Percentiles rank a stretch among this genome's conserved stretches.
phyloP scores from a whole-genome alignment of 202 grass and related monocot genomes.

The Saccharum hybrid region DNA sequence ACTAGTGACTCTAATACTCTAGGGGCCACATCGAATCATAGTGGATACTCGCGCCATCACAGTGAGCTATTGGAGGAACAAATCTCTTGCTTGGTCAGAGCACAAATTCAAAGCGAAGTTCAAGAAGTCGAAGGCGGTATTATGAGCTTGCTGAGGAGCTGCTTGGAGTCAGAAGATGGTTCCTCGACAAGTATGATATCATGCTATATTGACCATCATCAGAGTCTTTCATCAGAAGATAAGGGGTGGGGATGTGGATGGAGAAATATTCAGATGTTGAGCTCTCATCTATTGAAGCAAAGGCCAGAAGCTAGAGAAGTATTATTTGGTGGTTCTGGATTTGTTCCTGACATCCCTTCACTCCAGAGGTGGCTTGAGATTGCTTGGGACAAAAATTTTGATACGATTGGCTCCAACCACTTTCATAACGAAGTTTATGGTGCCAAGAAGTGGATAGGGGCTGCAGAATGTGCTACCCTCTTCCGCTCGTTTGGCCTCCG shows the following conservation, averaged over 20 bases:
- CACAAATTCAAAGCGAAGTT: slow-evolving; percentile 59
- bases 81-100: slow-evolving; percentile 51
- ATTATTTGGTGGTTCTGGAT: slow-evolving; percentile 75
- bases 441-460: slow-evolving; percentile 78
- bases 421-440: slow-evolving; percentile 75
- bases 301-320: slow-evolving; percentile 60
- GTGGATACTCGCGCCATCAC: slow-evolving; percentile 20
- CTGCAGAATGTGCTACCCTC: slow-evolving; percentile 79
- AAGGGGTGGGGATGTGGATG: slow-evolving; percentile 94
- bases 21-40: slow-evolving; percentile 59
- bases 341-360: slow-evolving; percentile 87
- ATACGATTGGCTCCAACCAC: slow-evolving; percentile 59
- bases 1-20: slow-evolving; percentile 35
- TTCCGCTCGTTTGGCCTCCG: slow-evolving; percentile 84
- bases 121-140: slow-evolving; percentile 68
- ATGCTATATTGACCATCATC: slow-evolving; percentile 71
- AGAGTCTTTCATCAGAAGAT: slow-evolving; percentile 77
- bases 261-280: slow-evolving; percentile 95
- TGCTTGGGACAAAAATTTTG: slow-evolving; percentile 81
- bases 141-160: slow-evolving; percentile 61
- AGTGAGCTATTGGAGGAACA: slow-evolving; percentile 43
- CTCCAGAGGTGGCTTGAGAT: slow-evolving; percentile 96
- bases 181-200: slow-evolving; percentile 67
- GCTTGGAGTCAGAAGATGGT: slow-evolving; percentile 70
- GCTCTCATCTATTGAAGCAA: slow-evolving; percentile 75